Evolutionary conservation across 768 basidiomycete genomes (phyloP), one percentile per base, ranked within the genome.

Genomic region (Hygrophorus russula): DNA sequence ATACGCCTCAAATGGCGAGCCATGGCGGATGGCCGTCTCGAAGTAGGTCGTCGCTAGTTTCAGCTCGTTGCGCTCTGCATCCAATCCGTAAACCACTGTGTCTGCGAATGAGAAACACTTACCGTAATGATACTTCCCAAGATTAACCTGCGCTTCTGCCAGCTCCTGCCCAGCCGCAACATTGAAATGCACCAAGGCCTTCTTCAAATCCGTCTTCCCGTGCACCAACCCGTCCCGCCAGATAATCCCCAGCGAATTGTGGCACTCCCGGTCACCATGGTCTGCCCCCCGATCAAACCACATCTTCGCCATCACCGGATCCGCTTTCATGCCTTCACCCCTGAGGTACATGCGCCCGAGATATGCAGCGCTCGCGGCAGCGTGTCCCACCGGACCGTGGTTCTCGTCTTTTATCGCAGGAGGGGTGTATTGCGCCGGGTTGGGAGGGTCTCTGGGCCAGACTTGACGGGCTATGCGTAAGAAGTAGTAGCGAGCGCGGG

Each of bases 1-100:
- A 62, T 86, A 94, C 1, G 93, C 85, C 57, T 99, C 93, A 46
- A 94, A 91, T 0, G 87, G 84, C 3, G 94, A 93, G 3, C 94
- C 96, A 50, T 77, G 72, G 1, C 85, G 77, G 37, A 94, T 66
- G 2, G 93, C 96, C 18, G 71, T 72, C 59, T 98, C 89, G 52
- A 98, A 86, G 55, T 80, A 80, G 1, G 74, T 70, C 1, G 69
- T 74, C 0, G 93, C 92, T 4, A 72, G 49, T 18, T 65, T 61
- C 17, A 80, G 39, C 36, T 97, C 91, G 13, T 80, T 79, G 12
- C 71, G 72, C 24, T 71, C 93, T 94, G 36, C 1, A 37, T 11
- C 9, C 47, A 14, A 42, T 42, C 13, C n/a, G 47, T n/a, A 58
- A 47, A 28, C 10, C n/a, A n/a, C 5, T 3, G 11, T 8, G 10